These are phyloP conservation scores for Taphrina flavorubra DNA, from an alignment of 1,139 yeast species.

Conservation along the genomic window DNA sequence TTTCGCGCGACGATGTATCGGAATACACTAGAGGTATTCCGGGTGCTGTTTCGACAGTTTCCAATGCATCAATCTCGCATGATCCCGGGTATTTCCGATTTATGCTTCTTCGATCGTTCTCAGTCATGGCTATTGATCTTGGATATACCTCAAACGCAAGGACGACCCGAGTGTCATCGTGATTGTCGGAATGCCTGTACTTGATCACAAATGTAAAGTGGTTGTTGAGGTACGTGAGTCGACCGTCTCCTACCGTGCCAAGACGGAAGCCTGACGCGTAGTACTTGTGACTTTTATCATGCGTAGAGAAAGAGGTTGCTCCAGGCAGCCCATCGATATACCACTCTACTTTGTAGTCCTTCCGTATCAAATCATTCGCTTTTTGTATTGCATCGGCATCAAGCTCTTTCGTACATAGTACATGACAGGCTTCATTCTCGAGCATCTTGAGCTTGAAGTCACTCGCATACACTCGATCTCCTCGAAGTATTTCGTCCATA, in stretches of 20 bases:
- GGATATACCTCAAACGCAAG: constrained; percentile 94
- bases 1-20: constrained; percentile 47
- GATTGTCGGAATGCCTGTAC: constrained; percentile 62
- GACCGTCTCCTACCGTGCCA: constrained; percentile 67
- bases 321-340: constrained; percentile 76
- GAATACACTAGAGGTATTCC: constrained; percentile 47
- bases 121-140: constrained; percentile 56
- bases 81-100: constrained; percentile 20
- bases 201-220: constrained; percentile 82
- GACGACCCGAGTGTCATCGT: constrained; percentile 60
- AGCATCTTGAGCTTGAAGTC: constrained; percentile 69
- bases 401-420: constrained; percentile 69
- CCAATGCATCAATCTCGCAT: constrained; percentile 20
- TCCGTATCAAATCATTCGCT: constrained; percentile 67
- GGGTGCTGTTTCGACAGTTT: constrained; percentile 6
- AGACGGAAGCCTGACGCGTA: constrained; percentile 88
- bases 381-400: constrained; percentile 59
- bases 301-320: constrained; percentile 79
- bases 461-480: constrained; percentile 80
- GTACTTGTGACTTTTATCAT: constrained; percentile 65
- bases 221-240: constrained; percentile 68
- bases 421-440: constrained; percentile 66
- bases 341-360: constrained; percentile 85
- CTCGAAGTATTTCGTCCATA: constrained; percentile 76
- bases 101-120: constrained; percentile 16